These are phyloP conservation scores for Bipolaris gigantea DNA, from an alignment of 2,329 filamentous ascomycete genomes.

Conservation along the genomic window DNA sequence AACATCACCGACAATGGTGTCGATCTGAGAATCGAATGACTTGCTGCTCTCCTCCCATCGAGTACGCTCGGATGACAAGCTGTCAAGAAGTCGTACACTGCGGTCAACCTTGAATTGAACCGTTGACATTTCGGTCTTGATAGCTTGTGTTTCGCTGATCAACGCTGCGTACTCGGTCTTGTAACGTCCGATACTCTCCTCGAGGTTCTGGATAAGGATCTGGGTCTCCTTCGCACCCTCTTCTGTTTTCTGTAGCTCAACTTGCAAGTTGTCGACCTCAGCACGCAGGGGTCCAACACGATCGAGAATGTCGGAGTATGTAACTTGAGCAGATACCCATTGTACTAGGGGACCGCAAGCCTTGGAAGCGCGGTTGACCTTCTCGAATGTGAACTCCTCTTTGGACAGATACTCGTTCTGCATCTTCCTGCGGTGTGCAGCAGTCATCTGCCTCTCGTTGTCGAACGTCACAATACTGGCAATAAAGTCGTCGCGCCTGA, in stretches of 20 bases:
- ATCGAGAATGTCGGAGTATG: conserved; percentile 96
- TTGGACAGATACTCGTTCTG: conserved; percentile 88
- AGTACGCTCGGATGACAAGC: conserved; percentile 86
- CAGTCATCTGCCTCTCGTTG: conserved; percentile 94
- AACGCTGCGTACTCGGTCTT: conserved; percentile 94
- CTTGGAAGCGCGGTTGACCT: conserved; percentile 93
- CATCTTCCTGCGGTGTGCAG: conserved; percentile 80
- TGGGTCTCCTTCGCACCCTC: conserved; percentile 90
- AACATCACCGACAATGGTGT: conserved; percentile 93
- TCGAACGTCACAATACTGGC: conserved; percentile 96
- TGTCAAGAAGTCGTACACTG: conserved; percentile 91
- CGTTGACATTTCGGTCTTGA: conserved; percentile 94
- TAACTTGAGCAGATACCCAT: conserved; percentile 96
- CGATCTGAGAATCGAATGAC: conserved; percentile 97
- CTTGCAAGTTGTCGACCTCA: conserved; percentile 84
- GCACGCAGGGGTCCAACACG: conserved; percentile 88
- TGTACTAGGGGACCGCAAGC: conserved; percentile 95
- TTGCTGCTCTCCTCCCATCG: conserved; percentile 98
- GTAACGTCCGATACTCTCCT: conserved; percentile 90
- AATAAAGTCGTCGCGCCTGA: conserved; percentile 94
- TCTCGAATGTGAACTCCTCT: conserved; percentile 93
- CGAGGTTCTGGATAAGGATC: conserved; percentile 79
- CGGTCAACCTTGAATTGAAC: conserved; percentile 98
- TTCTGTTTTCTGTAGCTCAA: conserved; percentile 87
- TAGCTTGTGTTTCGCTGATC: conserved; percentile 95